Conservation (phyloP, 2,329 filamentous ascomycete species). For the Lasiodiplodia citricola region DNA sequence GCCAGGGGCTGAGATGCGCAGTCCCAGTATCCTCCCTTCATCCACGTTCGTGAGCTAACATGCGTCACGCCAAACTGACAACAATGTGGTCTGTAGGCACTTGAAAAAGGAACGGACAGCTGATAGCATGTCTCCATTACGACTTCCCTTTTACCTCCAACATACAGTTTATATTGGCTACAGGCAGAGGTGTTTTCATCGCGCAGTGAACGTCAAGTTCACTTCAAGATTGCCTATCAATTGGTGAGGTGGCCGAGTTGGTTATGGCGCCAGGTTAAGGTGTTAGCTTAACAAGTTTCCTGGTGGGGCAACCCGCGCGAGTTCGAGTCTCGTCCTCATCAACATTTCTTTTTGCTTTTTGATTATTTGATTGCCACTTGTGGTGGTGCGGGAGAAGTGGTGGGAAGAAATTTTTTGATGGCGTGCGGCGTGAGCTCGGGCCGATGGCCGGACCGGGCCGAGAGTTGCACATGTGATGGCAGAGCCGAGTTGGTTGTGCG, state of each 20-base stretch:
- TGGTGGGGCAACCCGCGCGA: slow-evolving; percentile 25
- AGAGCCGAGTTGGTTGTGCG: no score
- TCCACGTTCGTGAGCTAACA: no score
- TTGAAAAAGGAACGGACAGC: no score
- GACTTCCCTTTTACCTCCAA: neutral
- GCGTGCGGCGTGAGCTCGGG: neutral
- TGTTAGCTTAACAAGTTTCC: slow-evolving; percentile 18
- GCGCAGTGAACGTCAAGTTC: neutral
- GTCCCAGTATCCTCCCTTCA: no score
- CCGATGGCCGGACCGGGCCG: neutral
- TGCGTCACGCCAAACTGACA: no score
- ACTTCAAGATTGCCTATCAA: neutral
- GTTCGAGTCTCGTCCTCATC: slow-evolving; percentile 27
- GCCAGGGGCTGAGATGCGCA: no score
- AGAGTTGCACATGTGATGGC: neutral
- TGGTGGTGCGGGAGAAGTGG: neutral
- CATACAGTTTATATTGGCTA: neutral
- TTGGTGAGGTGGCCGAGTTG: slow-evolving; percentile 24
- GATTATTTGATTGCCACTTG: neutral
- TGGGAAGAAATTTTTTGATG: neutral
- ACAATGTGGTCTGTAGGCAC: no score
- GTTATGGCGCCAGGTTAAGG: slow-evolving; percentile 26
- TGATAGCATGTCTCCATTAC: no score
- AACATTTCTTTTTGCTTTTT: slow-evolving; percentile 1
- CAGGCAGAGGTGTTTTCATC: neutral